A percentile compares a stretch with the other conserved stretches of the same genome.
Conservation (phyloP, 176 grass and related monocot species). For the Juncus inflexus region DNA sequence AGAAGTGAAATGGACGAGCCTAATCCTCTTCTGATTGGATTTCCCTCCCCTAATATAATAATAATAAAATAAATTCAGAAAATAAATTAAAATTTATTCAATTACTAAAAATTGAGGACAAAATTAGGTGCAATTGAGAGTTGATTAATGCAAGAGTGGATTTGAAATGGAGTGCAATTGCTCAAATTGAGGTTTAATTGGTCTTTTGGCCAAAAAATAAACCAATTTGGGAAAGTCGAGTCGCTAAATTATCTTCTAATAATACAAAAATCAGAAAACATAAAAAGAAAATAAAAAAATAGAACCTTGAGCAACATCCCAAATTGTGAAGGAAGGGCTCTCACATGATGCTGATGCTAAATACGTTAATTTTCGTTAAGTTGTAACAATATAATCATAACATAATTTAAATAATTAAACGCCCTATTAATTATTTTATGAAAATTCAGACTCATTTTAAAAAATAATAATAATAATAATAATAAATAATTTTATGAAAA, state of each 20-base stretch:
- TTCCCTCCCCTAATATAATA: constrained; percentile 47
- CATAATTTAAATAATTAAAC: too few species aligned
- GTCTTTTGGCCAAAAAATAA: too few species aligned
- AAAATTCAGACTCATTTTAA: too few species aligned
- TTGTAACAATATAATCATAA: not conserved
- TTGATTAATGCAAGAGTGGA: too few species aligned
- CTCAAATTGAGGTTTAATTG: too few species aligned
- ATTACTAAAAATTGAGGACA: constrained; percentile 6
- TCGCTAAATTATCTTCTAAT: too few species aligned
- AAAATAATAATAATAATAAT: too few species aligned
- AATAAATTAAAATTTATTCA: not conserved
- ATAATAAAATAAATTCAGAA: not conserved
- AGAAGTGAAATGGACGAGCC: constrained; percentile 63
- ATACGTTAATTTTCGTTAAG: constrained; percentile 78
- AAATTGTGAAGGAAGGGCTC: constrained; percentile 90
- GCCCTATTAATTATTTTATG: too few species aligned
- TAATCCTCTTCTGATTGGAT: constrained; percentile 82
- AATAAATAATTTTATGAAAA: too few species aligned
- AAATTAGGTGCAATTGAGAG: constrained; percentile 2
- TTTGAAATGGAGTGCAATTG: too few species aligned
- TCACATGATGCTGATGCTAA: constrained; percentile 78
- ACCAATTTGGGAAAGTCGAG: too few species aligned
- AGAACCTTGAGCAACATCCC: constrained; percentile 92
- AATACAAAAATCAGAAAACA: not conserved
- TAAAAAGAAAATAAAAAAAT: not conserved